Evolutionary conservation across 495 filamentous ascomycete genomes (phyloP).

Genomic region (Trichoderma orchidacearum): DNA sequence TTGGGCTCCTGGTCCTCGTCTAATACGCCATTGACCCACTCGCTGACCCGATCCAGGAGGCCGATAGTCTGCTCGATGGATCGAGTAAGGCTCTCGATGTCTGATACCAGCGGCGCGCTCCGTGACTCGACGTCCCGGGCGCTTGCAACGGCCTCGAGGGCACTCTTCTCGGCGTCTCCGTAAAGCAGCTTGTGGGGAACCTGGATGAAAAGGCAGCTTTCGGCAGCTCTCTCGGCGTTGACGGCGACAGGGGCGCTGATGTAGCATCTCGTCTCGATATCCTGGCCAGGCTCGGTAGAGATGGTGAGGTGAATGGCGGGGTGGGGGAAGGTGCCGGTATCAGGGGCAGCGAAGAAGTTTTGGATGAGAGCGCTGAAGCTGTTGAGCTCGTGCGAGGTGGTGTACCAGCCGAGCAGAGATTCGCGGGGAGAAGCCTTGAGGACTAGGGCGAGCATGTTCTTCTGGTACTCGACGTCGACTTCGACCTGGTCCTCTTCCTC

Average conservation of each 20-base stretch:
- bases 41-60: slow-evolving; percentile 78
- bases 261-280: slow-evolving; percentile 78
- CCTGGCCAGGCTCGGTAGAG: slow-evolving; percentile 68
- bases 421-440: slow-evolving; percentile 89
- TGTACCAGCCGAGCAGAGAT: slow-evolving; percentile 94
- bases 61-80: slow-evolving; percentile 72
- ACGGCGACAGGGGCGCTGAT: slow-evolving; percentile 92
- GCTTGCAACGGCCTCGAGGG: slow-evolving; percentile 70
- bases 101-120: slow-evolving; percentile 55
- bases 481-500: slow-evolving; percentile 98
- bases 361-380: slow-evolving; percentile 96
- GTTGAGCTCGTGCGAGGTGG: slow-evolving; percentile 88
- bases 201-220: slow-evolving; percentile 91
- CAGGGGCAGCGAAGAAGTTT: slow-evolving; percentile 96
- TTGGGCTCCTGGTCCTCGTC: slow-evolving; percentile 51
- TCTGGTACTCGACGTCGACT: slow-evolving; percentile 99
- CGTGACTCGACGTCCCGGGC: slow-evolving; percentile 71
- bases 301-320: slow-evolving; percentile 94
- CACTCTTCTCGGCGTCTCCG: slow-evolving; percentile 80
- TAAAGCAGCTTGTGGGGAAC: slow-evolving; percentile 79
- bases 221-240: slow-evolving; percentile 82
- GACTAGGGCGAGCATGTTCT: slow-evolving; percentile 91
- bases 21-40: slow-evolving; percentile 74
- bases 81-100: slow-evolving; percentile 76
- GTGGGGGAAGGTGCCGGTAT: slow-evolving; percentile 91